phyloP scores from a whole-genome alignment of 768 basidiomycete genomes.

The Pleurotus citrinopileatus region DNA sequence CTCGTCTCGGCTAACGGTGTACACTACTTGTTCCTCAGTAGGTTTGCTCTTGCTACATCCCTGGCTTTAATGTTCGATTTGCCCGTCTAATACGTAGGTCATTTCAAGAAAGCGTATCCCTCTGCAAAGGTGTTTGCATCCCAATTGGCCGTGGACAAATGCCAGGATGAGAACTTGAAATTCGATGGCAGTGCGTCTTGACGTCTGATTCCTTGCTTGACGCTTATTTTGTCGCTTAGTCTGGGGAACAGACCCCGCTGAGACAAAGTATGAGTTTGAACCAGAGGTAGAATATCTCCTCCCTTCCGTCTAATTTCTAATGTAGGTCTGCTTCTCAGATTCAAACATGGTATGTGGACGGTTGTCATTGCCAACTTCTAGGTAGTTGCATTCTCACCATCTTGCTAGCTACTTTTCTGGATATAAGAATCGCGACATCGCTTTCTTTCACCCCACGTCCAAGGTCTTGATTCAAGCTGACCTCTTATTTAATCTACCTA shows the following conservation, averaged over 20 bases:
- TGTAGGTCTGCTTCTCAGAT: no score
- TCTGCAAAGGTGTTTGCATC: conserved; percentile 72
- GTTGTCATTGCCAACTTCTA: no score
- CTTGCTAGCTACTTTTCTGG: conserved; percentile 66
- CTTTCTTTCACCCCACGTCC: conserved; percentile 71
- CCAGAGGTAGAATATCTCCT: conserved; percentile 41
- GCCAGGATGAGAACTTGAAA: conserved; percentile 44
- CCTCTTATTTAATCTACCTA: conserved; percentile 78
- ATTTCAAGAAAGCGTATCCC: conserved; percentile 60
- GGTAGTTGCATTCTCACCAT: neutral
- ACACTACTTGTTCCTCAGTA: conserved; percentile 60
- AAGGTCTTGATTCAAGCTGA: conserved; percentile 81
- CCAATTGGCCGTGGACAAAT: conserved; percentile 49
- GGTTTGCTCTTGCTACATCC: conserved; percentile 20
- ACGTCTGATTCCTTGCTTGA: neutral
- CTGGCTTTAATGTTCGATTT: neutral
- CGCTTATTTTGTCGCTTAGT: conserved; percentile 24
- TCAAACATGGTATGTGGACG: conserved; percentile 42
- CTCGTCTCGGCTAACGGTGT: conserved; percentile 57
- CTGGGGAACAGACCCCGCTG: conserved; percentile 60
- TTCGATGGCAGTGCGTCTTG: conserved; percentile 69
- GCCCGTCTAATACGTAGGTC: neutral
- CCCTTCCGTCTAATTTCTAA: neutral
- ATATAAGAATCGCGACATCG: conserved; percentile 75
- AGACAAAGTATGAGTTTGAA: conserved; percentile 76